These are phyloP conservation scores for Aspergillus viridinutans DNA, from an alignment of 2,329 filamentous ascomycete genomes.

Conservation along the genomic window DNA sequence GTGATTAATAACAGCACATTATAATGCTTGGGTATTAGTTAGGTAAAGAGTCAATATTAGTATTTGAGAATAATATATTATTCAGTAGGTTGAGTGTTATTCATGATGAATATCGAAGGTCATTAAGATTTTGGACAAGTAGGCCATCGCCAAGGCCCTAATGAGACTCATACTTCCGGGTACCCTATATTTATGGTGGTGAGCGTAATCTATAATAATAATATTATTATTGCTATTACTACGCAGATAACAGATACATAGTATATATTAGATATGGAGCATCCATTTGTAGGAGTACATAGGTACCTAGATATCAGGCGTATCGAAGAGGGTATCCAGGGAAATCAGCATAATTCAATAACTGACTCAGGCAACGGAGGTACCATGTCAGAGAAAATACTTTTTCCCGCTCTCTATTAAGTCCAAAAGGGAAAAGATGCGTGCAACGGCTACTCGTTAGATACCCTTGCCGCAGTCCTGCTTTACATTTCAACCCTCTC, in stretches of 20 bases:
- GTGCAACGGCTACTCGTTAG: not conserved
- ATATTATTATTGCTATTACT: constrained; percentile 4
- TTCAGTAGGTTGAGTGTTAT: not conserved
- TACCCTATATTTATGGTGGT: not conserved
- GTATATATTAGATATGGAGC: not conserved
- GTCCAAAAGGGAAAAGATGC: not conserved
- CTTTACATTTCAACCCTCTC: not conserved
- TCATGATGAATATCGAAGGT: not conserved
- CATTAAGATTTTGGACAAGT: not conserved
- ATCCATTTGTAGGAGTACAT: not conserved
- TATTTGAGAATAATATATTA: not conserved
- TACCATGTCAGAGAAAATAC: not conserved
- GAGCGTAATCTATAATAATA: constrained; percentile 1
- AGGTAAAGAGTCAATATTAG: not conserved
- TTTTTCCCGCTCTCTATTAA: not conserved
- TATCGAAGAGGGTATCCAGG: not conserved
- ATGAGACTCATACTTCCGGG: not conserved
- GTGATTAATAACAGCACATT: not conserved
- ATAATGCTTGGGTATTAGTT: not conserved
- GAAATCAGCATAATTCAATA: not conserved
- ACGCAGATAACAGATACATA: not conserved
- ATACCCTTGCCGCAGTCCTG: not conserved
- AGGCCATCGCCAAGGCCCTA: not conserved
- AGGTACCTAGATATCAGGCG: not conserved
- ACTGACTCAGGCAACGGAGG: too few species aligned